phyloP scores from a whole-genome alignment of 2,329 filamentous ascomycete species.

The Fusarium duplospermum region DNA sequence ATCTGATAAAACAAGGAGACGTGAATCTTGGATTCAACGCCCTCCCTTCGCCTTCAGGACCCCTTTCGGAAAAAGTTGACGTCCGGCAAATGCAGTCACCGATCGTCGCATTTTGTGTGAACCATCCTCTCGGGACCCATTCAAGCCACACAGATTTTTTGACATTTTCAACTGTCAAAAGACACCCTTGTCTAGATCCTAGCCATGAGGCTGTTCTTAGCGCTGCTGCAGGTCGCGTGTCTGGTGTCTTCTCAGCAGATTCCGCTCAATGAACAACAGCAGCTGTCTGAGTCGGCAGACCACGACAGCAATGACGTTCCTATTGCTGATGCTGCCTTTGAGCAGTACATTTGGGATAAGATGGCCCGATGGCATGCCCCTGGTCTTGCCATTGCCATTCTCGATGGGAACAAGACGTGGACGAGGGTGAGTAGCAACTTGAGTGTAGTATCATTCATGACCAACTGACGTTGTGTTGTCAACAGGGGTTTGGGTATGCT shows the following conservation, averaged over 20 bases:
- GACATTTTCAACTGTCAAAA: not conserved
- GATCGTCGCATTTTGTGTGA: not conserved
- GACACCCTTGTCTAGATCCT: constrained; percentile 2
- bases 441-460: not conserved
- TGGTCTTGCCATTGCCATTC: constrained; percentile 55
- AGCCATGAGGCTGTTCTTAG: not conserved
- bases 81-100: not conserved
- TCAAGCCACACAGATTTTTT: not conserved
- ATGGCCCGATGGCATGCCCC: constrained; percentile 52
- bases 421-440: constrained; percentile 42
- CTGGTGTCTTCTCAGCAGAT: constrained; percentile 2
- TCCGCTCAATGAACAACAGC: constrained; percentile 3
- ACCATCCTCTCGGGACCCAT: not conserved
- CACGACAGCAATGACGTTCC: constrained; percentile 17
- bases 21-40: not conserved
- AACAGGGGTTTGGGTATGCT: constrained; percentile 54
- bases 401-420: constrained; percentile 52
- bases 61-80: constrained; percentile 1
- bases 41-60: not conserved
- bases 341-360: constrained; percentile 42
- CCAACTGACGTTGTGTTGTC: not conserved
- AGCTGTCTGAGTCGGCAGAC: not conserved
- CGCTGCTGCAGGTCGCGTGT: not conserved
- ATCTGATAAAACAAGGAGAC: constrained; percentile 7
- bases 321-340: constrained; percentile 21